Conservation (phyloP, 2,329 filamentous ascomycete species). For the Pseudogymnoascus sp. region DNA sequence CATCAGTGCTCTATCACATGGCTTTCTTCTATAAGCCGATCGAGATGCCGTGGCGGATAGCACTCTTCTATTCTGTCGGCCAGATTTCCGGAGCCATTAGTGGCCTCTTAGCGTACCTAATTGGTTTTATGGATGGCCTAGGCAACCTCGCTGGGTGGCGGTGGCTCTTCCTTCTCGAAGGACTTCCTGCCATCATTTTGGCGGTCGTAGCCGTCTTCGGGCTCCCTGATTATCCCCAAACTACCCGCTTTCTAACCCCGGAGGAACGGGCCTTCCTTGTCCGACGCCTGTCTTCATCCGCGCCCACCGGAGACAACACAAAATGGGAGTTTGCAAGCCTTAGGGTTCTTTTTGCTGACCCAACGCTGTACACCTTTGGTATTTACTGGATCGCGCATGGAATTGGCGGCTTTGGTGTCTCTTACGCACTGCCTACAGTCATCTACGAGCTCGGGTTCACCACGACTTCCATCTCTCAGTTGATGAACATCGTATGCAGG, state of each 20-base stretch:
- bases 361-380: conserved; percentile 32
- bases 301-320: conserved; percentile 26
- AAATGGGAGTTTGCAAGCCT: conserved; percentile 28
- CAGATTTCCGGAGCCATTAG: conserved; percentile 29
- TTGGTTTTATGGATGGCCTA: conserved; percentile 31
- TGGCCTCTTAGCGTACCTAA: conserved; percentile 31
- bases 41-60: conserved; percentile 31
- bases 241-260: conserved; percentile 24
- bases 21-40: conserved; percentile 32
- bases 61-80: conserved; percentile 31
- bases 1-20: conserved; percentile 31
- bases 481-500: conserved; percentile 34
- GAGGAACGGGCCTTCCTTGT: conserved; percentile 23
- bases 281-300: conserved; percentile 22
- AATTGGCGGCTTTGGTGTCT: conserved; percentile 35
- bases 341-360: conserved; percentile 27
- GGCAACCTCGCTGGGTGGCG: conserved; percentile 29
- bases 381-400: conserved; percentile 35
- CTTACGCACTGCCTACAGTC: conserved; percentile 34
- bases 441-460: conserved; percentile 37
- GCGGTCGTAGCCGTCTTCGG: conserved; percentile 25
- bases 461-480: conserved; percentile 33
- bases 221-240: conserved; percentile 29
- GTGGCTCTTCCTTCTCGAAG: conserved; percentile 33
- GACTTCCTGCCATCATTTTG: conserved; percentile 27